Evolutionary conservation across 2,329 filamentous ascomycete genomes (phyloP), one percentile per base, ranked within the genome.

Genomic region (Sporothrix brunneoviolacea): DNA sequence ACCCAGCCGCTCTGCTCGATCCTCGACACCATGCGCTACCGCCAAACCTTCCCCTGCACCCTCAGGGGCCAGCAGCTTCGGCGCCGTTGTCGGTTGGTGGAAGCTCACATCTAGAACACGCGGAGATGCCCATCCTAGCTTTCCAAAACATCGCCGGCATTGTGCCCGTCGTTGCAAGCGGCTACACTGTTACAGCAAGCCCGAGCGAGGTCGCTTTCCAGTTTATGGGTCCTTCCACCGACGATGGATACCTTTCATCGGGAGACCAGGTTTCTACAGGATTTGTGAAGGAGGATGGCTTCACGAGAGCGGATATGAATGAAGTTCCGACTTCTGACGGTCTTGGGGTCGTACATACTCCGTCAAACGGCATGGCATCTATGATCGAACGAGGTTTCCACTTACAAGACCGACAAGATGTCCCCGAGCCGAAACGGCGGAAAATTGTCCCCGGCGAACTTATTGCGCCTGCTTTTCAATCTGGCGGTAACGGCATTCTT

Each of bases 361-460:
- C 35, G 18, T 36, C 50, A 10, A 53, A 43, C 28, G 54, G 79
- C 22, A 75, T 80, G 57, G 73, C 76, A 9, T 68, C 69, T 50
- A 80, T 90, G 69, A 80, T 95, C 40, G 88, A 94, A 65, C 78
- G 81, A 28, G 74, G 90, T 63, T 88, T 91, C 63, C 83, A 84
- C 57, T 79, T 94, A 13, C 77, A 87, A 57, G 76, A 84, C 46
- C 84, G 90, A 22, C 59, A 71, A 61, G 55, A 73, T 64, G 61
- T 72, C 27, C 73, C 76, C 3, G 80, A 86, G 18, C 70, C 74
- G 24, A 91, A 91, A 68, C 82, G 82, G 46, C 69, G 81, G 48
- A 90, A 82, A 62, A 65, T 77, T 42, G 38, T 16, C 2, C 18
- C 27, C 12, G 33, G 30, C 6, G 16, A 7, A 8, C 48, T 33